phyloP scores from a whole-genome alignment of 2,329 filamentous ascomycete species.

The Aspergillus intermedius region DNA sequence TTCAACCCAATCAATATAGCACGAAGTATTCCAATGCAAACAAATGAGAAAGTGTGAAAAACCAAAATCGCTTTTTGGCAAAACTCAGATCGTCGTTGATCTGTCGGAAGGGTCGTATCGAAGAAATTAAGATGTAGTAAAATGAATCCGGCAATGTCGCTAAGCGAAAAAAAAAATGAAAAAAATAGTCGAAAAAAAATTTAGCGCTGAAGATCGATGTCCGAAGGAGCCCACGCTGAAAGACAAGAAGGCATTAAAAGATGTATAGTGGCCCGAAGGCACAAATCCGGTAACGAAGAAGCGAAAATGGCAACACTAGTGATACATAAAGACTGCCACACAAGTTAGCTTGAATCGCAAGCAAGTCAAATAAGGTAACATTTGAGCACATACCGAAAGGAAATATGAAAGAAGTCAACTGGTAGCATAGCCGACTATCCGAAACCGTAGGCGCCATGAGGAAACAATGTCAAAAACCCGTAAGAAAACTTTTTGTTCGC shows the following conservation, averaged over 20 bases:
- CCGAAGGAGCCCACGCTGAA: not conserved
- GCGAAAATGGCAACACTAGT: slow-evolving; percentile 3
- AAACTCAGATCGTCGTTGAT: slow-evolving; percentile 7
- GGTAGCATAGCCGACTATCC: not conserved
- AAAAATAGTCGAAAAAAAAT: not conserved
- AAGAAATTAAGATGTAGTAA: not conserved
- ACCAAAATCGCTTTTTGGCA: slow-evolving; percentile 17
- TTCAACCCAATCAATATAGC: slow-evolving; percentile 1
- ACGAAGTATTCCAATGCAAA: not conserved
- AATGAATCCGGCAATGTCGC: no score
- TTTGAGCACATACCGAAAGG: not conserved
- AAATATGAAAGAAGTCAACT: slow-evolving; percentile 1
- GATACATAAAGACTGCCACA: slow-evolving; percentile 4
- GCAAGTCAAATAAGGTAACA: not conserved
- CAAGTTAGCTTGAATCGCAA: not conserved
- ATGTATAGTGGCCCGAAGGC: not conserved
- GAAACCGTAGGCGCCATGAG: not conserved
- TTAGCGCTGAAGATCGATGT: not conserved
- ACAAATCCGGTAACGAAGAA: slow-evolving; percentile 3
- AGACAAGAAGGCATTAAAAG: slow-evolving; percentile 1
- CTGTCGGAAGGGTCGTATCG: slow-evolving; percentile 1
- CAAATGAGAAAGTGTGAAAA: not conserved
- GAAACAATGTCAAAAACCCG: not conserved
- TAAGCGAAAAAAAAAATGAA: not conserved
- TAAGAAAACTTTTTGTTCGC: slow-evolving; percentile 17